Evolutionary conservation across 306 rosid species (phyloP).

Genomic region (Gastrolobium villosum): DNA sequence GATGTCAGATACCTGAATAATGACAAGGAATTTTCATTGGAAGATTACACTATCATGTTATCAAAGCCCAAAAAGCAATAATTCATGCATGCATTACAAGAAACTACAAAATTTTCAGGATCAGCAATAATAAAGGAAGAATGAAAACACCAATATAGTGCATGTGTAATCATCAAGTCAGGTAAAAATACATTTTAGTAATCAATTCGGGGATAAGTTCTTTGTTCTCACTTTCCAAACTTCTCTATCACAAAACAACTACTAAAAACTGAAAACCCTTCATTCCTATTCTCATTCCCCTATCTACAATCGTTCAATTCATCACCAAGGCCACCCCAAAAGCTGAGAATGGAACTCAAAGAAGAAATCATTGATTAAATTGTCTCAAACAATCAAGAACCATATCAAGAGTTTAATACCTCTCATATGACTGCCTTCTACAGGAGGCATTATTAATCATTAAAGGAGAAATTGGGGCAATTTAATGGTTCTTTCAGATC

Average conservation of each 20-base stretch:
- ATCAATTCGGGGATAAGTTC: constrained; percentile 19
- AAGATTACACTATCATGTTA: constrained; percentile 34
- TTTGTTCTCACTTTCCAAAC: not conserved
- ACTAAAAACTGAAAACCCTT: not conserved
- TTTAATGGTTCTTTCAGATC: constrained; percentile 28
- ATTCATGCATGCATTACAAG: not conserved
- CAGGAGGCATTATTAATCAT: constrained; percentile 34
- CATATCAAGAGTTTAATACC: constrained; percentile 2
- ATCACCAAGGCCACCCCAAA: constrained; percentile 27
- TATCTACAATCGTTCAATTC: not conserved
- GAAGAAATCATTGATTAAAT: constrained; percentile 31
- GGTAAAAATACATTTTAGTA: not conserved
- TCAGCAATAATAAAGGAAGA: constrained; percentile 18
- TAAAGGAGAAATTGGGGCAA: not conserved
- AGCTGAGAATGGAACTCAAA: constrained; percentile 16
- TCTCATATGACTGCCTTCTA: not conserved
- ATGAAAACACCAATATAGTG: not conserved
- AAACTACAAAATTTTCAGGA: not conserved
- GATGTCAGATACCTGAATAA: constrained; percentile 79
- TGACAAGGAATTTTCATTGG: constrained; percentile 34
- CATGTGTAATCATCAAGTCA: not conserved
- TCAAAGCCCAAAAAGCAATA: constrained; percentile 13
- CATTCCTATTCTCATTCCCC: constrained; percentile 14
- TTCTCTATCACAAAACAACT: not conserved
- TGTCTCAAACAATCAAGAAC: constrained; percentile 36